Evolutionary conservation across 345 rosid species (phyloP).

Genomic region (Lumnitzera littorea): DNA sequence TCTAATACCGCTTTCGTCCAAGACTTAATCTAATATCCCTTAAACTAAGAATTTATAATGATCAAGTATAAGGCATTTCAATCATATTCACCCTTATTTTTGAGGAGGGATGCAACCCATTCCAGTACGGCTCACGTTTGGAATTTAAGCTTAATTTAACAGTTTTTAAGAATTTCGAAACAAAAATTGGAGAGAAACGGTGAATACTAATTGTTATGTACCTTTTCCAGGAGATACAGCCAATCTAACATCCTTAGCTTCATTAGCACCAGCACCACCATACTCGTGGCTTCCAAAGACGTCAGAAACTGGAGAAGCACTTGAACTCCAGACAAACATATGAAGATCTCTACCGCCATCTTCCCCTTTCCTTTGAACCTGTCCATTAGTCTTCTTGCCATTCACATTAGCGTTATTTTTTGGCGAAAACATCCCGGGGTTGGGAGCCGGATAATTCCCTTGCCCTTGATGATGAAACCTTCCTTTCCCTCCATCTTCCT

Average conservation of each 20-base stretch:
- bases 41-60: too few relatives aligned
- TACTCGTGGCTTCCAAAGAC: slow-evolving; percentile 56
- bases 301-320: slow-evolving; percentile 90
- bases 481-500: slow-evolving; percentile 37
- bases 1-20: too few relatives aligned
- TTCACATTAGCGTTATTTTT: slow-evolving; percentile 15
- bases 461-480: slow-evolving; percentile 47
- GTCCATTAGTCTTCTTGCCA: slow-evolving; percentile 11
- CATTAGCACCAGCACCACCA: slow-evolving; percentile 45
- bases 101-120: too few relatives aligned
- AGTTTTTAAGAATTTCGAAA: too few relatives aligned
- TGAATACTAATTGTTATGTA: slow-evolving; percentile 3
- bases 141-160: too few relatives aligned
- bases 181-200: neutral
- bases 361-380: slow-evolving; percentile 16
- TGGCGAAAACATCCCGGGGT: slow-evolving; percentile 58
- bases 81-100: too few relatives aligned
- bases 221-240: slow-evolving; percentile 83
- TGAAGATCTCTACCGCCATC: slow-evolving; percentile 78
- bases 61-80: too few relatives aligned
- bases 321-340: slow-evolving; percentile 99
- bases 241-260: slow-evolving; percentile 40
- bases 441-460: slow-evolving; percentile 75
- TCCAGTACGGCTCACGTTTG: too few relatives aligned
- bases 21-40: too few relatives aligned